Base-by-base conservation (phyloP, 345 rosid genomes). In the Lenwebbia sp. region DNA sequence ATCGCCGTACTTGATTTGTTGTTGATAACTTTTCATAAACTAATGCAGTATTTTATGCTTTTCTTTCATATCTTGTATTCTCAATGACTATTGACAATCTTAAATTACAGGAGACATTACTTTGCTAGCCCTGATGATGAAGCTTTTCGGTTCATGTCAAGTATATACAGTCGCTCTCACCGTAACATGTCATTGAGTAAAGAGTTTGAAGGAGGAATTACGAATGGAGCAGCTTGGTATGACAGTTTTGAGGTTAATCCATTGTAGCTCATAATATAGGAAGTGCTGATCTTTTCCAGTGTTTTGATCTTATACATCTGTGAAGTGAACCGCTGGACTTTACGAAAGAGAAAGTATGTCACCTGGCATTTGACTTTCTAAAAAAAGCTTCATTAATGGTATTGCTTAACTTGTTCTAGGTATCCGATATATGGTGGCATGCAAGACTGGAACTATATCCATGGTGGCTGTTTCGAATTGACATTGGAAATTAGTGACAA, bases 381-480 rank as follows among this genome's bases (percentile, higher is more conserved):
- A 53, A 14, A 14, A 10, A 47, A 56, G 40, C 86, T 52, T 75
- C 30, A 60, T 82, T 30, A 50, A 83, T 84, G 86, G 62, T 60
- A 83, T 83, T 49, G 21, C 41, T 55, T 83, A 84, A 89, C 83
- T 82, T 86, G 87, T 41, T 88, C 75, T 92, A 97, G 99, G 98
- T 97, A 96, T 88, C 99, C 99, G 13, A 93, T 97, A 82, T 97
- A 96, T 92, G 99, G 98, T 82, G 99, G 96, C 88, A 97, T 96
- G 99, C 99, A 97, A 91, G 99, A 96, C 85, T 97, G 99, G 99
- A 97, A 97, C 89, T 97, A 97, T 89, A 94, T 97, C 88, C 90
- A 96, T 90, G 99, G 94, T 86, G 96, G 94, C 83, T 97, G 99
- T 91, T 94, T 97, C 83, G 99, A 97, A 88, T 91, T 97, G 92